These are phyloP conservation scores for Choanephora cucurbitarum DNA, from an alignment of 371 early-diverging fungal genomes.

Conservation along the genomic window DNA sequence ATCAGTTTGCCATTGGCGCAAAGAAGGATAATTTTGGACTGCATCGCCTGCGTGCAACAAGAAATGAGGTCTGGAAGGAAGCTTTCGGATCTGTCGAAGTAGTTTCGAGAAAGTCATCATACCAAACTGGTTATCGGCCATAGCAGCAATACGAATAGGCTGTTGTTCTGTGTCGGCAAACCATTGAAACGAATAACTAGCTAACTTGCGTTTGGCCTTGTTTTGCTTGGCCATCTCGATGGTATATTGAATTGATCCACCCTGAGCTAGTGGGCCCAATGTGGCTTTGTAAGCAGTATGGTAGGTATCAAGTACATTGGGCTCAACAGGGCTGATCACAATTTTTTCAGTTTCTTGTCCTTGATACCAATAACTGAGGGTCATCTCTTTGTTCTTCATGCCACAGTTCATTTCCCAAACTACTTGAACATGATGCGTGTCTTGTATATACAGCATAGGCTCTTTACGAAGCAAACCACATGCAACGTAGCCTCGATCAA, in stretches of 20 bases:
- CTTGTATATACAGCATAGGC: constrained; percentile 58
- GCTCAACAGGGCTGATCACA: constrained; percentile 21
- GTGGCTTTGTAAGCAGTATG: constrained; percentile 58
- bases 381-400: constrained; percentile 43
- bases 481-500: constrained; percentile 52
- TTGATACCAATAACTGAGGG: constrained; percentile 28
- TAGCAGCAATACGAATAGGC: constrained; percentile 58
- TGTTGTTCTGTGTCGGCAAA: constrained; percentile 26
- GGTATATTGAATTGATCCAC: constrained; percentile 14
- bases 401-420: constrained; percentile 67
- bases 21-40: constrained; percentile 57
- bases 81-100: constrained; percentile 42
- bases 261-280: constrained; percentile 40
- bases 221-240: constrained; percentile 7
- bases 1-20: constrained; percentile 77
- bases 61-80: constrained; percentile 39
- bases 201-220: constrained; percentile 23
- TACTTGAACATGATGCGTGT: constrained; percentile 51
- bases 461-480: constrained; percentile 58
- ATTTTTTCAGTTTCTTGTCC: constrained; percentile 1
- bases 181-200: constrained; percentile 37
- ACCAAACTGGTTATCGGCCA: constrained; percentile 67
- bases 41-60: constrained; percentile 71
- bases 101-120: constrained; percentile 52
- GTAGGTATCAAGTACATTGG: constrained; percentile 40